Percentiles rank a stretch among this genome's conserved stretches.
Conservation (phyloP, 352 stramenopile genomes). For the Pythium aristosporum region DNA sequence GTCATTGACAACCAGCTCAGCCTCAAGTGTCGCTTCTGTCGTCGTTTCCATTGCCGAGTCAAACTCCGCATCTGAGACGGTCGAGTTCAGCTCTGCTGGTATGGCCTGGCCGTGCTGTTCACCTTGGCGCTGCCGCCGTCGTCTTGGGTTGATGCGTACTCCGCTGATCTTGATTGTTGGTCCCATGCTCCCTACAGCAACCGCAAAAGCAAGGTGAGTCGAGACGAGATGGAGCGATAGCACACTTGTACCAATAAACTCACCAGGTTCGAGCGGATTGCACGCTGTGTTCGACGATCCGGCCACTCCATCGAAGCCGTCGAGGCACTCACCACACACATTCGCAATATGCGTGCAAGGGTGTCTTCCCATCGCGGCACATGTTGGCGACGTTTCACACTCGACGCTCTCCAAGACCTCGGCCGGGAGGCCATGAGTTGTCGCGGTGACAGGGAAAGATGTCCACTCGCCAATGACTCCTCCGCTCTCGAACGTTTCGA, state of each 20-base stretch:
- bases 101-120: neutral
- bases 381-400: constrained; percentile 46
- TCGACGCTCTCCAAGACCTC: constrained; percentile 66
- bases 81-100: neutral
- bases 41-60: neutral
- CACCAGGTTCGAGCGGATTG: constrained; percentile 9
- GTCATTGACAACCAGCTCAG: neutral
- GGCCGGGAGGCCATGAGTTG: constrained; percentile 60
- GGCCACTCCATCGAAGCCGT: constrained; percentile 38
- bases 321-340: constrained; percentile 68
- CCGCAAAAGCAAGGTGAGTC: neutral
- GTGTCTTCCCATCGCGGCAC: constrained; percentile 50
- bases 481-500: constrained; percentile 71
- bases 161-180: constrained; percentile 65
- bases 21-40: neutral
- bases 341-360: constrained; percentile 50
- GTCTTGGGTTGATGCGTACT: constrained; percentile 51
- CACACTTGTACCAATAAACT: neutral
- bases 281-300: constrained; percentile 50
- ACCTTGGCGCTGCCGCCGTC: constrained; percentile 7
- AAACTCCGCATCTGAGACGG: neutral
- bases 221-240: neutral
- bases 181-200: constrained; percentile 3
- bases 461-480: constrained; percentile 70
- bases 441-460: constrained; percentile 38